phyloP scores from a whole-genome alignment of 2,329 filamentous ascomycete genomes.

The Septoria linicola region DNA sequence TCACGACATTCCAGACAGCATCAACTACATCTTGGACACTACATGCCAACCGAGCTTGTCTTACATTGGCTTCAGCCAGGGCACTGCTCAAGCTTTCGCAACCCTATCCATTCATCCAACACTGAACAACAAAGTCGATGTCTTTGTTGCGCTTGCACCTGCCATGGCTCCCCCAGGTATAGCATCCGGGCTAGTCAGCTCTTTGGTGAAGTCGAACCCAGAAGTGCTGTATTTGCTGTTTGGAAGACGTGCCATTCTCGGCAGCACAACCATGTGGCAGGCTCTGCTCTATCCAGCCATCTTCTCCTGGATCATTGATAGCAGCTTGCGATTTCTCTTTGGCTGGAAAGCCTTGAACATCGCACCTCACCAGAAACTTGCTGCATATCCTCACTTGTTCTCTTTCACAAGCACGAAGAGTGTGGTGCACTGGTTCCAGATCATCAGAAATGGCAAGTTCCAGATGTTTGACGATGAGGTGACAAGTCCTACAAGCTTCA shows the following conservation, averaged over 20 bases:
- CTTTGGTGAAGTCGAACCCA: slow-evolving; percentile 88
- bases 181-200: slow-evolving; percentile 85
- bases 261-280: slow-evolving; percentile 96
- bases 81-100: slow-evolving; percentile 94
- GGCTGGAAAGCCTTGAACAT: slow-evolving; percentile 88
- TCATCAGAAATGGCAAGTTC: slow-evolving; percentile 92
- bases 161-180: slow-evolving; percentile 94
- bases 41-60: slow-evolving; percentile 82
- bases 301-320: slow-evolving; percentile 84
- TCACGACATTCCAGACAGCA: slow-evolving; percentile 93
- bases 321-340: slow-evolving; percentile 78
- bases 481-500: slow-evolving; percentile 70
- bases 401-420: slow-evolving; percentile 96
- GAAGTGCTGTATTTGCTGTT: slow-evolving; percentile 91
- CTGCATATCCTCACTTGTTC: slow-evolving; percentile 92
- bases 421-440: slow-evolving; percentile 99
- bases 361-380: slow-evolving; percentile 80
- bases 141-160: slow-evolving; percentile 92
- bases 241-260: slow-evolving; percentile 84
- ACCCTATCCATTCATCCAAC: slow-evolving; percentile 87
- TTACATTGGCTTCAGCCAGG: slow-evolving; percentile 96
- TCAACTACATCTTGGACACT: slow-evolving; percentile 82
- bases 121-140: slow-evolving; percentile 88
- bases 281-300: slow-evolving; percentile 91
- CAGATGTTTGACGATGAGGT: slow-evolving; percentile 99